Percentiles rank a stretch among this genome's conserved stretches.
Evolutionary conservation across 2,329 filamentous ascomycete genomes (phyloP).

Genomic region (Fusarium denticulatum): DNA sequence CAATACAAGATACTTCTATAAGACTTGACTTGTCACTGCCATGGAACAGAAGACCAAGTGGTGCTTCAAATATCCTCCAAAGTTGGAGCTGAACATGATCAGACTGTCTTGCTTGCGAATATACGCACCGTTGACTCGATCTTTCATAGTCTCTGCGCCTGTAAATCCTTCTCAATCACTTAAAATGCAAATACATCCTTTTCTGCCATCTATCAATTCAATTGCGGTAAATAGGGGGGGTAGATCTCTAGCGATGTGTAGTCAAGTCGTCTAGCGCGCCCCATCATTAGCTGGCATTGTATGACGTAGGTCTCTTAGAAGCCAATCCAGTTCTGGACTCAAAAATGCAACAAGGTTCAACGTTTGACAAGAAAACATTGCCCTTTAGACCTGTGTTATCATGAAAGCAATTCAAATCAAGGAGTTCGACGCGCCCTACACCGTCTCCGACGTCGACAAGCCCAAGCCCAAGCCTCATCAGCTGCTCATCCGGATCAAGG

Average conservation of each 20-base stretch:
- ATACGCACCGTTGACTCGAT: too few relatives aligned
- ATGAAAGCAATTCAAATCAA: constrained; percentile 6
- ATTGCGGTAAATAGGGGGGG: accelerated
- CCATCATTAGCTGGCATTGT: neutral
- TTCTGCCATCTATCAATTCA: too few relatives aligned
- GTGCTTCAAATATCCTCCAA: accelerated
- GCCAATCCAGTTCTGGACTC: neutral
- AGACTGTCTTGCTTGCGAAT: too few relatives aligned
- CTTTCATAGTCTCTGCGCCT: neutral
- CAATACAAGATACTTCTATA: neutral
- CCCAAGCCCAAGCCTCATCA: neutral
- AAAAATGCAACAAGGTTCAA: accelerated
- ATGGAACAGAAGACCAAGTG: neutral
- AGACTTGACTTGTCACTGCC: neutral
- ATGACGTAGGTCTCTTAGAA: neutral
- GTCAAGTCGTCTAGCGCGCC: neutral
- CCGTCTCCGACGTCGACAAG: neutral
- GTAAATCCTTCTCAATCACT: too few relatives aligned
- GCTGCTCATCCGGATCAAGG: neutral
- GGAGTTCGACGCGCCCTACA: neutral
- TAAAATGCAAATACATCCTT: accelerated
- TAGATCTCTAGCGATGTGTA: neutral
- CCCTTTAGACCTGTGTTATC: accelerated
- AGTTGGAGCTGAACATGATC: neutral
- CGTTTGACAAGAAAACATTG: neutral